Evolutionary conservation across 139 green algal genomes (phyloP).

Genomic region (Chlamydomonas sphaeroides): DNA sequence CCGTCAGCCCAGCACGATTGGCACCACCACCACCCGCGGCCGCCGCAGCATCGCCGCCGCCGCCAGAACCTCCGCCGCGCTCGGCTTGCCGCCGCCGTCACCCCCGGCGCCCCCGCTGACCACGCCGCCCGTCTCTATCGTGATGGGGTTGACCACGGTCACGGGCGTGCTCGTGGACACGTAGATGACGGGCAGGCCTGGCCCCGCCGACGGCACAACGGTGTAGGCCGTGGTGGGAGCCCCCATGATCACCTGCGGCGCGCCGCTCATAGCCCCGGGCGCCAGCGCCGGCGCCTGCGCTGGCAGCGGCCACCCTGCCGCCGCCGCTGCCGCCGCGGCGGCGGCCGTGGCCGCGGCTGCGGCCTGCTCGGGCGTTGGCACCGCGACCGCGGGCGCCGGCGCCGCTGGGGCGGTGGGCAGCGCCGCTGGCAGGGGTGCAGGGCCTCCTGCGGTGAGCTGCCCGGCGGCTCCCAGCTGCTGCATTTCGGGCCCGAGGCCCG

Average conservation of each 20-base stretch:
- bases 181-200: constrained; percentile 7
- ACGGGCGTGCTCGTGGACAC: constrained; percentile 32
- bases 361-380: no score
- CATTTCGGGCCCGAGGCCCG: no score
- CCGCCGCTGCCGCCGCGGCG: no score
- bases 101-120: not conserved
- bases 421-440: no score
- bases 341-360: no score
- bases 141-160: constrained; percentile 29
- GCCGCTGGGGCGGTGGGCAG: no score
- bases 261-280: no score
- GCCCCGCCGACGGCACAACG: not conserved
- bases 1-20: constrained; percentile 1
- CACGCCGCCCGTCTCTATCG: not conserved
- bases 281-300: no score
- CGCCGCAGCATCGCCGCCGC: not conserved
- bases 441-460: no score
- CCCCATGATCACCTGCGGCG: not conserved
- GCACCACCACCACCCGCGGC: constrained; percentile 20
- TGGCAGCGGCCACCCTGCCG: no score
- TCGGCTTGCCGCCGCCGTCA: not conserved
- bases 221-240: not conserved
- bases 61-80: not conserved
- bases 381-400: no score
- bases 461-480: no score